Conservation (phyloP, 768 basidiomycete species). For the Termitomyces sp. region DNA sequence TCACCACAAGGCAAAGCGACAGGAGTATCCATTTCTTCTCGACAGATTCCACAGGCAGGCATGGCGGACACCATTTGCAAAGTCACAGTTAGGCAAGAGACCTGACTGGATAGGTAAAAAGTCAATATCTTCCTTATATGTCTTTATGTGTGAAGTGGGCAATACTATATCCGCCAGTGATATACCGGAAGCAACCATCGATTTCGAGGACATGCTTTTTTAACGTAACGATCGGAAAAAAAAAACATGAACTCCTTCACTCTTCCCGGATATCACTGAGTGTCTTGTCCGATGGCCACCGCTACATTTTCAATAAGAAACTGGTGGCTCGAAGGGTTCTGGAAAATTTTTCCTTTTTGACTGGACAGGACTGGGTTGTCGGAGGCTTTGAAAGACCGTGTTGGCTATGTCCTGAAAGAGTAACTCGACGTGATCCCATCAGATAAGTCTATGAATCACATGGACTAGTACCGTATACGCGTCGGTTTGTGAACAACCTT, state of each 20-base stretch:
- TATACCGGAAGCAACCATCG: neutral
- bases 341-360: neutral
- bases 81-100: neutral
- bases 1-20: constrained; percentile 64
- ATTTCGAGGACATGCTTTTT: neutral
- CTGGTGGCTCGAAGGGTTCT: no score
- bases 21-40: constrained; percentile 50
- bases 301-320: no score
- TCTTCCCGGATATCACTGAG: no score
- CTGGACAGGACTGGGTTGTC: constrained; percentile 17
- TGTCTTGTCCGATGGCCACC: no score
- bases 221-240: neutral
- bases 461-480: no score
- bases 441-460: no score
- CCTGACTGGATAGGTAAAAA: neutral
- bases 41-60: constrained; percentile 60
- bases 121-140: constrained; percentile 8
- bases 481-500: no score
- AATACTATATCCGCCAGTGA: neutral
- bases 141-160: constrained; percentile 2
- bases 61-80: constrained; percentile 20
- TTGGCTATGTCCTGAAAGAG: constrained; percentile 22
- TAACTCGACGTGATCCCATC: neutral
- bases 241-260: neutral
- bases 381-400: constrained; percentile 32